Base-by-base conservation (phyloP, 495 filamentous ascomycete species). In the Xylaria flabelliformis region DNA sequence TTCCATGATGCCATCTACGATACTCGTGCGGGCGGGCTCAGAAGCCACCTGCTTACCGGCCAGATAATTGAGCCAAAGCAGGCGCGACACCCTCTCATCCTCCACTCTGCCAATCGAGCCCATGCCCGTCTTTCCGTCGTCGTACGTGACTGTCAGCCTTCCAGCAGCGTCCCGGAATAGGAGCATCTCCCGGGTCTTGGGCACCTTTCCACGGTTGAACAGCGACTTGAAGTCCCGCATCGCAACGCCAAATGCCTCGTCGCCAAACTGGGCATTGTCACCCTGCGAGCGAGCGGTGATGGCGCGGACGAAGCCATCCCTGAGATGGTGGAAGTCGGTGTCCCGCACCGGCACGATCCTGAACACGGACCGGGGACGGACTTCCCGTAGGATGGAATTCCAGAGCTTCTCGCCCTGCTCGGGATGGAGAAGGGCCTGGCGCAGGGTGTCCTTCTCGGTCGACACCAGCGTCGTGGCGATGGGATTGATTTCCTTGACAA, bases 11-110 rank as follows among this genome's bases (percentile, higher is more conserved):
- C 96, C 96, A 50, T 97, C 91, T 5, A 97, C 92, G 68, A 99
- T 90, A 67, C 87, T 94, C 84, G 88, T 85, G 72, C 96, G 86
- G 36, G 94, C 92, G 7, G 87, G 86, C 74, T 97, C 94, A 77
- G 93, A 97, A 5, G 94, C 93, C 12, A 97, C 94, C 69, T 89
- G 93, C 81, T 91, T 92, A 9, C 95, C 97, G 24, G 89, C 94
- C 46, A 99, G 81, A 82, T 97, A 99, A 70, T 92, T 91, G 79
- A 97, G 82, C 96, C 95, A 98, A 24, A 98, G 84, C 70, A 93
- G 83, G 67, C 93, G 88, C 66, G 90, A 91, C 12, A 98, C 83
- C 65, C 95, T 84, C 85, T 94, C 92, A 79, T 98, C 96, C 4
- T 79, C 74, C 0, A 98, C 89, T 8, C 72, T 75, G 44, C 81